These are phyloP conservation scores for Cyamopsis tetragonoloba DNA, from an alignment of 306 rosid species.

Conservation along the genomic window DNA sequence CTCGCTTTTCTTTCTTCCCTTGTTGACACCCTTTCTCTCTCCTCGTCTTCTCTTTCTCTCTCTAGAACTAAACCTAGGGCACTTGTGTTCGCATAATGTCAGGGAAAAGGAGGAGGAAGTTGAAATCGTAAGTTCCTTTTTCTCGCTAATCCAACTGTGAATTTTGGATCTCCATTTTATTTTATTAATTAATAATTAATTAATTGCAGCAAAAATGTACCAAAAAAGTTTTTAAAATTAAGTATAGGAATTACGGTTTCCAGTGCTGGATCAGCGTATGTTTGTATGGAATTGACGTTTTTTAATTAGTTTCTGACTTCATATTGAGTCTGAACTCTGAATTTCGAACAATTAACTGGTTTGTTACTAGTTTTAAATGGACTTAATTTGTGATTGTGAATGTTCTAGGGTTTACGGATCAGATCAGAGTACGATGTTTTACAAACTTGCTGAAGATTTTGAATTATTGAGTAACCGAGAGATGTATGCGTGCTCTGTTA, in stretches of 20 bases:
- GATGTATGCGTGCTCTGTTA: background rate
- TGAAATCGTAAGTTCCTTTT: conserved; percentile 57
- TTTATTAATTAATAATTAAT: background rate
- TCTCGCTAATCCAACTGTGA: background rate
- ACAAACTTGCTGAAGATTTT: background rate
- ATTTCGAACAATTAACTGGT: background rate
- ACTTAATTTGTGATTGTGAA: background rate
- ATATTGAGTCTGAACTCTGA: conserved; percentile 20
- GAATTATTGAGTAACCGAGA: conserved; percentile 6
- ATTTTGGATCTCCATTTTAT: background rate
- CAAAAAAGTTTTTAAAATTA: no score
- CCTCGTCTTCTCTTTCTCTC: conserved; percentile 9
- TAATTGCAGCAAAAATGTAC: background rate
- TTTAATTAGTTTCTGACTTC: background rate
- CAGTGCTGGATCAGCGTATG: conserved; percentile 27
- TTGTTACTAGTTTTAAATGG: background rate
- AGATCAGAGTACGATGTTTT: conserved; percentile 3
- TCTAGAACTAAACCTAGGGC: background rate
- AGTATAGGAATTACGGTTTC: conserved; percentile 15
- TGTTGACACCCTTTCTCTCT: background rate
- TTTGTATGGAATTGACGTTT: background rate
- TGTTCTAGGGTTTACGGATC: conserved; percentile 34
- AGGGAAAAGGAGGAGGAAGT: conserved; percentile 53
- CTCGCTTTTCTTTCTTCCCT: background rate
- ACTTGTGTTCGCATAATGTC: conserved; percentile 38